A percentile compares a stretch with the other conserved stretches of the same genome.
Conservation (phyloP, 2,329 filamentous ascomycete genomes). For the Cytospora leucostoma region DNA sequence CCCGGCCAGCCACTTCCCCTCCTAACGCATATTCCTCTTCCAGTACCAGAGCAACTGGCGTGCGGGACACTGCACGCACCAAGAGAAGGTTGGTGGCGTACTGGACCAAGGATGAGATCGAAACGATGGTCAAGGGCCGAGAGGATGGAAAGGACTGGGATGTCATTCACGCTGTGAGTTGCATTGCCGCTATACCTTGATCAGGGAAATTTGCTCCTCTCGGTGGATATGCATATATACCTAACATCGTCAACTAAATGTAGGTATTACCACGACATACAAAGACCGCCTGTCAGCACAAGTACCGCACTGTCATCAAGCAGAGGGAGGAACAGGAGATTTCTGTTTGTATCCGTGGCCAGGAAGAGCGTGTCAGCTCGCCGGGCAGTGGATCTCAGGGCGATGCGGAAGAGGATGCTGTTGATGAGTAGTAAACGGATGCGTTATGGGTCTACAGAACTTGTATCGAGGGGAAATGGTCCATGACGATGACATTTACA, state of each 20-base stretch:
- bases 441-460: too few species aligned
- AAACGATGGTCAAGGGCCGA: background rate
- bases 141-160: constrained; percentile 2
- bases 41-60: background rate
- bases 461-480: too few species aligned
- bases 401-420: background rate
- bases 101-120: constrained; percentile 1
- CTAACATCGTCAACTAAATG: background rate
- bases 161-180: constrained; percentile 3
- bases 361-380: background rate
- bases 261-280: background rate
- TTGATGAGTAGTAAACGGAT: background rate
- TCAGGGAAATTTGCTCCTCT: background rate
- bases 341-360: background rate
- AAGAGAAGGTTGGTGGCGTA: background rate
- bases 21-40: background rate
- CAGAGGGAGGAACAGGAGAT: background rate
- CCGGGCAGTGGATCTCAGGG: background rate
- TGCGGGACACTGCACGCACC: background rate
- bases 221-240: background rate
- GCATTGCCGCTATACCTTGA: background rate
- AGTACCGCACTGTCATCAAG: constrained; percentile 7
- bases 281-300: background rate
- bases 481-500: too few species aligned
- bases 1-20: background rate